These are phyloP conservation scores for Colletotrichum orchidophilum DNA, from an alignment of 2,329 filamentous ascomycete genomes.

Conservation along the genomic window DNA sequence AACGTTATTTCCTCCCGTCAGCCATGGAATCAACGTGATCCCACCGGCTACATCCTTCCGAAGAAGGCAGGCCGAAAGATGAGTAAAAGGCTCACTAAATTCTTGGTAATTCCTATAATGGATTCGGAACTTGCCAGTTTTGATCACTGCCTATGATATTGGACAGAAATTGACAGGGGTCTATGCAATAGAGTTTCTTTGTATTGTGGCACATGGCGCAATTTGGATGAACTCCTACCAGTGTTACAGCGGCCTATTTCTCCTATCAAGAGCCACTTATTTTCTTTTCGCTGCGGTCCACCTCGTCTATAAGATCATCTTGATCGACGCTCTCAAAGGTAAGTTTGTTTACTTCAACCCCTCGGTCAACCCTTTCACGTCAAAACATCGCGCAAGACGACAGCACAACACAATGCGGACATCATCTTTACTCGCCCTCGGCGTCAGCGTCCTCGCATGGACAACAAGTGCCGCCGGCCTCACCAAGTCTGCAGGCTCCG, in stretches of 20 bases:
- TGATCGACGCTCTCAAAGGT: too few species aligned
- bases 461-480: conserved; percentile 4
- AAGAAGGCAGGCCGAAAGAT: neutral
- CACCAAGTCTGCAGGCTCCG: neutral
- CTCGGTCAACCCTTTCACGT: neutral
- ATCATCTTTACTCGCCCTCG: neutral
- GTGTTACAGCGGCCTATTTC: neutral
- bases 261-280: neutral
- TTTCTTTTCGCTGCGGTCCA: neutral
- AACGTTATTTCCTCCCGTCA: too few species aligned
- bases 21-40: neutral
- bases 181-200: conserved; percentile 12
- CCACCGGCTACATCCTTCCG: neutral
- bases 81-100: neutral
- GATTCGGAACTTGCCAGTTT: neutral
- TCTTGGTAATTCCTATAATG: neutral
- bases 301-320: conserved; percentile 1
- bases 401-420: neutral
- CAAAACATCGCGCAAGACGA: neutral
- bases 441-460: conserved; percentile 22
- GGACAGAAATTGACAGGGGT: neutral
- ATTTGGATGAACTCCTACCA: conserved; percentile 18
- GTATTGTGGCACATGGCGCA: conserved; percentile 15
- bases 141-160: neutral
- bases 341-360: neutral